A percentile compares a stretch with the other conserved stretches of the same genome.
Conservation (phyloP, 1,284 basidiomycete genomes). For the Wallemia hederae region DNA sequence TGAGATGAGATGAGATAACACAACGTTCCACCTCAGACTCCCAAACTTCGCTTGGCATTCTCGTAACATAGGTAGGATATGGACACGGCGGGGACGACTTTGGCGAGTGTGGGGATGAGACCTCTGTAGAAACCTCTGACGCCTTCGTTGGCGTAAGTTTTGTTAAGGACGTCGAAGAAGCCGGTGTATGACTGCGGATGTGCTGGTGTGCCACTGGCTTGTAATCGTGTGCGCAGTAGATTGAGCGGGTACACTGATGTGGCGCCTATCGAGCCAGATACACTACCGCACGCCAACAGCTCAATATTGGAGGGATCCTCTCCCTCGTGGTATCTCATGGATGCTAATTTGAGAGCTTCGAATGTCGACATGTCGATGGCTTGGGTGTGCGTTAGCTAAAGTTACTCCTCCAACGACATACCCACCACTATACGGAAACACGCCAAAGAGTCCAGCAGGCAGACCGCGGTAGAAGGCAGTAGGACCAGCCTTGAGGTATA, state of each 20-base stretch:
- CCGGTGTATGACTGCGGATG: slow-evolving; percentile 72
- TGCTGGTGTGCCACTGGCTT: slow-evolving; percentile 77
- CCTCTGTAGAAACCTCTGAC: slow-evolving; percentile 89
- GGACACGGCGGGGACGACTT: slow-evolving; percentile 79
- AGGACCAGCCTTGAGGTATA: slow-evolving; percentile 2
- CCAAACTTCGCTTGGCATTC: not conserved
- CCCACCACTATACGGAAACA: slow-evolving; percentile 39
- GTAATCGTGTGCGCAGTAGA: slow-evolving; percentile 71
- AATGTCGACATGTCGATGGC: slow-evolving; percentile 91
- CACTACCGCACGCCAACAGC: slow-evolving; percentile 53
- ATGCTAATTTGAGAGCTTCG: slow-evolving; percentile 60
- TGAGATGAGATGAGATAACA: not conserved
- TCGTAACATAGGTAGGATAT: slow-evolving; percentile 42
- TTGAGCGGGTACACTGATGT: slow-evolving; percentile 76
- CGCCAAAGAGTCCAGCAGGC: slow-evolving; percentile 60
- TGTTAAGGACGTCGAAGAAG: slow-evolving; percentile 50
- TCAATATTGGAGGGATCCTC: slow-evolving; percentile 60
- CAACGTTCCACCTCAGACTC: not conserved
- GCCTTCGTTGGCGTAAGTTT: slow-evolving; percentile 61
- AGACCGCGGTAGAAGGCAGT: slow-evolving; percentile 5
- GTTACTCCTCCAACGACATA: slow-evolving; percentile 5
- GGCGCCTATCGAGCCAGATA: slow-evolving; percentile 72
- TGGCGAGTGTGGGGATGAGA: slow-evolving; percentile 62
- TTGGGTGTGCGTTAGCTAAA: slow-evolving; percentile 22
- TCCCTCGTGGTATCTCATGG: slow-evolving; percentile 43